Conservation (phyloP, 225 moss, liverwort and hornwort genomes). For the Pleurozium schreberi region DNA sequence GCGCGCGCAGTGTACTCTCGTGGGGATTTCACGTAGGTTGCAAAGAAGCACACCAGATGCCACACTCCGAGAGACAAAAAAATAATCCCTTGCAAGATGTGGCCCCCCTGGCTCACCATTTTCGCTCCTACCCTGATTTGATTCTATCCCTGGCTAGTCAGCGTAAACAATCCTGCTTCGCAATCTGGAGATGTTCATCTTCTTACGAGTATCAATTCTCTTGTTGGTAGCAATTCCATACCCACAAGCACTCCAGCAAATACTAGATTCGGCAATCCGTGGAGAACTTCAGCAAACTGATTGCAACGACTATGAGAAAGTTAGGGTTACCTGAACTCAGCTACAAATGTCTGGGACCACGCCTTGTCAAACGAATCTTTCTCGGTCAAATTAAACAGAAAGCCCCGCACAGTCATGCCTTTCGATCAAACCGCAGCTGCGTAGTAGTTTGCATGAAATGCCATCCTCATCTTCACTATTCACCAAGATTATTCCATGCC, state of each 20-base stretch:
- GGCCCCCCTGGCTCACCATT: conserved; percentile 66
- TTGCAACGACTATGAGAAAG: neutral
- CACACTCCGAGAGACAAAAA: conserved; percentile 62
- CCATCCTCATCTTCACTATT: too few relatives aligned
- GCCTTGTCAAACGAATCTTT: neutral
- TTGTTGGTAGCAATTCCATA: neutral
- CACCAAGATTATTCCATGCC: too few relatives aligned
- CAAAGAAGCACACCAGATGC: conserved; percentile 58
- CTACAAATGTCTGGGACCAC: neutral
- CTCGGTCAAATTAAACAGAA: neutral
- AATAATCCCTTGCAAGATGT: conserved; percentile 53
- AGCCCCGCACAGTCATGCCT: neutral
- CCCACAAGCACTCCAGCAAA: neutral
- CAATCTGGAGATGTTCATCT: neutral
- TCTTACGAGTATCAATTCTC: neutral
- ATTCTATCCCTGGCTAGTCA: neutral
- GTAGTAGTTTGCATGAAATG: too few relatives aligned
- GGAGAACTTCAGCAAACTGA: neutral
- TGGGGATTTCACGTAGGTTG: conserved; percentile 51
- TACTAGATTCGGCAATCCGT: neutral
- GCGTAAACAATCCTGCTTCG: neutral
- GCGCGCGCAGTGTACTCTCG: conserved; percentile 73
- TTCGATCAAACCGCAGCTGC: neutral
- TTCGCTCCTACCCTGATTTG: neutral
- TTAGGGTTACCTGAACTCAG: conserved; percentile 1